Base-by-base conservation (phyloP, 345 rosid genomes). In the Cardamine resedifolia region DNA sequence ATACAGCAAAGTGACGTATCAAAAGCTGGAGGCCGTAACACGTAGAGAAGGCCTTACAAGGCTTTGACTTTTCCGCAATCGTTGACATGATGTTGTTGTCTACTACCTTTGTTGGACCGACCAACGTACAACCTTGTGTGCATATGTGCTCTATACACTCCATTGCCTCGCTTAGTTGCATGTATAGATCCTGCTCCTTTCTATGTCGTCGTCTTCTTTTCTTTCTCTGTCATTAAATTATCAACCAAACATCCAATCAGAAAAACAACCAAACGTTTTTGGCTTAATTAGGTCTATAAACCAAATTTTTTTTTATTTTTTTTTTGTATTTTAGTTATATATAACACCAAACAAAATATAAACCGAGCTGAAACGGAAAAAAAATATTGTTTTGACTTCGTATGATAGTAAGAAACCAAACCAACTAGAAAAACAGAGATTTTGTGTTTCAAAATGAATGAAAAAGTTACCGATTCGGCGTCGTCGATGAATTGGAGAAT, bases 61-160 rank as follows among this genome's bases (percentile, higher is more conserved):
- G 95, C 4, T 43, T 81, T 20, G 69, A 41, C 10, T 44, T 75
- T 8, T 31, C 69, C 43, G 14, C 34, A 7, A 24, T 8, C 31
- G 18, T 39, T 10, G 72, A 38, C 26, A 16, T 78, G 11, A n/a
- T n/a, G n/a, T 31, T 47, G 63, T 39, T 23, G 7, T 78, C 83
- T 26, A 70, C 81, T 49, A 58, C 44, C 56, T 85, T 87, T 23
- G 57, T 34, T 3, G 96, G 98, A 26, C 90, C 88, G 6, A 93
- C 94, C 12, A 52, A 59, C 0, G 87, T 93, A 80, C 98, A 94
- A 5, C 98, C 98, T 59, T 90, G 86, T 0, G 88, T 86, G 83
- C 86, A 94, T 56, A 94, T 94, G 80, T 94, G 98, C 67, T 89
- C 92, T 65, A 94, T 50, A 72, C 97, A 88, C 12, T 85, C 91